Base-by-base conservation (phyloP, 2,329 filamentous ascomycete species). In the Exophiala alcalophila region DNA sequence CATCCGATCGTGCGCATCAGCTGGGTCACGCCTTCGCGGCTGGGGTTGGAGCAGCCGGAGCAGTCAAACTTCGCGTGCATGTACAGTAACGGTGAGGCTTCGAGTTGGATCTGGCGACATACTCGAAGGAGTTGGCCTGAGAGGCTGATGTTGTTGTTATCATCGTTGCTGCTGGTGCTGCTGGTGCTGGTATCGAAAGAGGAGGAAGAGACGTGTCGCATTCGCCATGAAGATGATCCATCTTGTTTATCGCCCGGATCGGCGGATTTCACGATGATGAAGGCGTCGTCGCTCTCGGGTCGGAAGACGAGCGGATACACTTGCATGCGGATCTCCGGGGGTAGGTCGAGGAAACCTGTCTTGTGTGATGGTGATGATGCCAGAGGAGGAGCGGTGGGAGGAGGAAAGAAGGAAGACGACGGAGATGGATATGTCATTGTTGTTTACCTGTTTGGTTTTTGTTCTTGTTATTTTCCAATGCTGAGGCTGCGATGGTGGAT, bases 111-210 rank as follows among this genome's bases (percentile, higher is more conserved):
- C 21, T 38, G 25, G 3, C 24, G 33, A 19, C 39, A 48, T 5
- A 24, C 24, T 11, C 34, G 31, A 41, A 57, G 57, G 55, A 61
- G 55, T 59, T 60, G 57, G 37, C 42, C 36, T 24, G 38, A 48
- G 24, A 53, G 43, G 32, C 41, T 25, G 28, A 31, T 21, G 39
- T 19, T 30, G 52, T 57, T 55, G 54, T 49, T 55, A 50, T 53
- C 58, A 4, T 32, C 4, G 19, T 26, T 25, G 26, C 24, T n/a
- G 10, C 27, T n/a, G 33, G 31, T 14, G 12, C 20, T 20, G 5
- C n/a, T 31, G 56, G 56, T 18, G 58, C 45, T 20, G 30, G 47
- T 19, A 54, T n/a, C 40, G 42, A 7, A 30, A 14, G 16, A 30
- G 6, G 7, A 14, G 12, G 16, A 14, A 14, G 27, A 14, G 6